A percentile compares a stretch with the other conserved stretches of the same genome.
Conservation (phyloP, 495 filamentous ascomycete genomes). For the Penicillium crystallinum region DNA sequence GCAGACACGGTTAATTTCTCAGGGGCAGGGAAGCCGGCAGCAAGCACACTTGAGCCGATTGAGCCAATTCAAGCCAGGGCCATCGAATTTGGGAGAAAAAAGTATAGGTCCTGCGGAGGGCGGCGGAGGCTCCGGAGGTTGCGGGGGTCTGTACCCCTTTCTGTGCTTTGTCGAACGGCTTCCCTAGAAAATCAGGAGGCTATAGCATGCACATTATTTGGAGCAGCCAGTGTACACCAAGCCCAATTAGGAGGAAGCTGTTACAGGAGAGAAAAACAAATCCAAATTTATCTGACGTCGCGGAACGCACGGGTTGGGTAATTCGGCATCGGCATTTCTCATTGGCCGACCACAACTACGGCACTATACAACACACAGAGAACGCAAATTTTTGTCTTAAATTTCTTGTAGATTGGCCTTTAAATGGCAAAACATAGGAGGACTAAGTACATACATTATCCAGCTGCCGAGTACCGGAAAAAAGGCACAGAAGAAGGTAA, state of each 20-base stretch:
- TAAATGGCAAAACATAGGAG: conserved; percentile 21
- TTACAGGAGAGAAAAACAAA: conserved; percentile 6
- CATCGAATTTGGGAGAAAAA: conserved; percentile 3
- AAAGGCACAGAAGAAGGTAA: conserved; percentile 31
- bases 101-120: conserved; percentile 1
- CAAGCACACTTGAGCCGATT: conserved; percentile 12
- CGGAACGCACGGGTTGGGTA: conserved; percentile 37
- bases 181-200: conserved; percentile 17
- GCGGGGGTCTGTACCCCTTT: conserved; percentile 17
- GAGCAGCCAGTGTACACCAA: background rate
- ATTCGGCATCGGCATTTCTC: conserved; percentile 14
- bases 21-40: conserved; percentile 21
- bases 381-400: too few species aligned
- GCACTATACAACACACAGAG: too few species aligned
- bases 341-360: conserved; percentile 29
- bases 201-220: conserved; percentile 25
- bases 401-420: conserved; percentile 11
- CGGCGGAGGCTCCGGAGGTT: conserved; percentile 3
- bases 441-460: conserved; percentile 47
- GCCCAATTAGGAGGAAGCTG: conserved; percentile 7
- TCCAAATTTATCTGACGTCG: conserved; percentile 25
- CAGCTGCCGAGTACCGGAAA: conserved; percentile 32
- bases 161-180: conserved; percentile 26
- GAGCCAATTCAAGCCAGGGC: conserved; percentile 10
- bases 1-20: background rate